These are phyloP conservation scores for Botrytis byssoidea DNA, from an alignment of 2,329 filamentous ascomycete species.

Conservation along the genomic window DNA sequence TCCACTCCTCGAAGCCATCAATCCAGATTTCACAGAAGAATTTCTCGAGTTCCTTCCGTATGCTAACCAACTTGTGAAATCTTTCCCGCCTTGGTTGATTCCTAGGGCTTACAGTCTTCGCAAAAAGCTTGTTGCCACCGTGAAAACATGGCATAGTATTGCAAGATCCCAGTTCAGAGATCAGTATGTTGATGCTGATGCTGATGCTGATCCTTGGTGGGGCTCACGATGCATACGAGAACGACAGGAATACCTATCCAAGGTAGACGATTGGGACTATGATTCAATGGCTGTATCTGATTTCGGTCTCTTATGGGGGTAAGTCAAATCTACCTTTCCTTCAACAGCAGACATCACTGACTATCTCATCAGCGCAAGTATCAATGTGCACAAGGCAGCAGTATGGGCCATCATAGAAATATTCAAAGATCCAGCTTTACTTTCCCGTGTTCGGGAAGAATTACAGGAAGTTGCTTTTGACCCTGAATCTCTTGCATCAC, in stretches of 20 bases:
- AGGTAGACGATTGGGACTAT: not conserved
- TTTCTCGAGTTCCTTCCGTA: not conserved
- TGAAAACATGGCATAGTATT: not conserved
- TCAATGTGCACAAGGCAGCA: not conserved
- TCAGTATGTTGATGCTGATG: not conserved
- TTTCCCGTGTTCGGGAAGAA: not conserved
- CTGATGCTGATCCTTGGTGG: not conserved
- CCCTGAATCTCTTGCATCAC: not conserved
- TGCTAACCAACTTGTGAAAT: not conserved
- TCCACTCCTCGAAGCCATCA: not conserved
- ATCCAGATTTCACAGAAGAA: not conserved
- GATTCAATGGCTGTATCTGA: not conserved
- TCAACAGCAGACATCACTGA: not conserved
- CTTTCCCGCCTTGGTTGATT: not conserved
- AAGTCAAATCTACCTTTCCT: not conserved
- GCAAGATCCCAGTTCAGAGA: not conserved
- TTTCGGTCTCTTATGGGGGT: not conserved
- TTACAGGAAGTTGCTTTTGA: not conserved
- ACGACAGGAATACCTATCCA: not conserved
- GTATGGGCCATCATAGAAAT: not conserved
- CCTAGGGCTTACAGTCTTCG: not conserved
- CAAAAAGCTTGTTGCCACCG: not conserved
- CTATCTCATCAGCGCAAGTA: slow-evolving; percentile 1
- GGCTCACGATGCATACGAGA: not conserved
- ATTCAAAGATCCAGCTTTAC: not conserved